Evolutionary conservation across 306 rosid genomes (phyloP), one percentile per base, ranked within the genome.

Genomic region (Rosa chinensis): DNA sequence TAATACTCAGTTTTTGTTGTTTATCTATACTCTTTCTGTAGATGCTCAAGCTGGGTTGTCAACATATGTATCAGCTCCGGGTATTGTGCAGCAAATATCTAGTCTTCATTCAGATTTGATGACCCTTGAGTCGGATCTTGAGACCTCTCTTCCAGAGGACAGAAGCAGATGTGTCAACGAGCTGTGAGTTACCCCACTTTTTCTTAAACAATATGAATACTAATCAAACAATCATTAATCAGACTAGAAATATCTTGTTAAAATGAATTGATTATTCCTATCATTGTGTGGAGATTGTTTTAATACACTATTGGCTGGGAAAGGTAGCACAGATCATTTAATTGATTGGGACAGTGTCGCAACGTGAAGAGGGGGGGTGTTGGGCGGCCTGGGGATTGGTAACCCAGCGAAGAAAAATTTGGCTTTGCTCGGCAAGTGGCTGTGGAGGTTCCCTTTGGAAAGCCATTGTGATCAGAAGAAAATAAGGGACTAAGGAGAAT

Each of bases 51-150:
- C 94, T 61, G 85, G 93, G 72, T 66, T 84, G 78, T 91, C 98
- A 50, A 90, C 98, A 9, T 93, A 95, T 82, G 94, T 95, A 72
- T 95, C 99, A 18, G 99, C 99, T 81, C 99, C 99, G 1, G 99
- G 98, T 75, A 95, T 95, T 84, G 92, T 95, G 66, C 98, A 91
- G 77, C 98, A 93, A 88, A 90, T 91, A 87, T 91, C 96, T 71
- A 83, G 92, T 84, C 97, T 95, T 79, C 92, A 89, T 79, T 90
- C 98, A 70, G 98, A 93, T 76, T 84, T 95, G 82, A 86, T 82
- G 92, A 82, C 89, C 76, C 94, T 95, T 82, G 96, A 95, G 78
- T 90, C 91, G 1, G 98, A 91, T 82, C 98, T 93, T 72, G 96
- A 95, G 73, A 95, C 85, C 84, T 93, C 99, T 77, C 97, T 95